These are phyloP conservation scores for Kwoniella dendrophila DNA, from an alignment of 768 basidiomycete genomes.

Conservation along the genomic window DNA sequence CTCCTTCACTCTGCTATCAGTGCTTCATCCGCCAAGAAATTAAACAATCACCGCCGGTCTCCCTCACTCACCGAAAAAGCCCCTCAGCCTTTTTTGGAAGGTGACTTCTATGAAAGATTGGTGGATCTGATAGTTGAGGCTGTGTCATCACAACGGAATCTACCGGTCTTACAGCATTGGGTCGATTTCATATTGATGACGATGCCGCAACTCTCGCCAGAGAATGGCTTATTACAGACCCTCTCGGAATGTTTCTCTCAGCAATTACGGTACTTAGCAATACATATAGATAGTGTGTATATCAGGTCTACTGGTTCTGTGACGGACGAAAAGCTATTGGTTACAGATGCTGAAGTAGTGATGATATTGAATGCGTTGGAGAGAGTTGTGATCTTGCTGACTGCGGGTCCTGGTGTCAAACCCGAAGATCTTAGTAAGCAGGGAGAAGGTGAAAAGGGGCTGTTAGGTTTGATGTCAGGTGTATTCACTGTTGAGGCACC, in stretches of 20 bases:
- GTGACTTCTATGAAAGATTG: conserved; percentile 60
- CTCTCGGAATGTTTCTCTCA: conserved; percentile 77
- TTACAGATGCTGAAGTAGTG: conserved; percentile 60
- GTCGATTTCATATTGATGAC: conserved; percentile 93
- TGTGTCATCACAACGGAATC: conserved; percentile 68
- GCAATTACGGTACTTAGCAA: conserved; percentile 65
- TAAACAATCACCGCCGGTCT: conserved; percentile 30
- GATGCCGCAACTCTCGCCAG: conserved; percentile 74
- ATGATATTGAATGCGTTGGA: conserved; percentile 85
- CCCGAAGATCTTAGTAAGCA: conserved; percentile 32
- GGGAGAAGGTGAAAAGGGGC: conserved; percentile 60
- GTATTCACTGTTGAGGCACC: conserved; percentile 68
- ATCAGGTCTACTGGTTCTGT: conserved; percentile 52
- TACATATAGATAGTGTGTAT: conserved; percentile 50
- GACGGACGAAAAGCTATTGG: conserved; percentile 3
- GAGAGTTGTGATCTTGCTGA: conserved; percentile 65
- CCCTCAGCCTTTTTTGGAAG: not conserved
- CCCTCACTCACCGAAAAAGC: conserved; percentile 13
- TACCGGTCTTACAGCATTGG: conserved; percentile 89
- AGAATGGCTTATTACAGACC: conserved; percentile 66
- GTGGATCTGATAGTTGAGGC: conserved; percentile 79
- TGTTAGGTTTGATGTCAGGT: conserved; percentile 86
- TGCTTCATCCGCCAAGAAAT: conserved; percentile 10
- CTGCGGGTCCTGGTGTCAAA: conserved; percentile 54
- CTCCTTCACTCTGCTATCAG: conserved; percentile 81